Base-by-base conservation (phyloP, 352 stramenopile species). In the Pythium scleroteichum region DNA sequence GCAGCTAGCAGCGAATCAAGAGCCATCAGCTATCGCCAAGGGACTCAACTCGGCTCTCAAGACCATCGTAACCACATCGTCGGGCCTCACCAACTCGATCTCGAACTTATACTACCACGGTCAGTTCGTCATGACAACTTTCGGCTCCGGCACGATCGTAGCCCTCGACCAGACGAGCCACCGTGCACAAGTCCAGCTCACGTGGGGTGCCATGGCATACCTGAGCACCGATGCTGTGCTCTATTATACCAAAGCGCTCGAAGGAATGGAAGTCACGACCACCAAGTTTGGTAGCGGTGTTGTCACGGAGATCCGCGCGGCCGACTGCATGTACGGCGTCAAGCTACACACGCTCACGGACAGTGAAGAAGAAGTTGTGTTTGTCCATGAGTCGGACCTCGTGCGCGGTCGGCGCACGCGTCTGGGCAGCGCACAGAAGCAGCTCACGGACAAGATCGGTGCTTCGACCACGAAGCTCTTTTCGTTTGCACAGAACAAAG, bases 251-350 rank as follows among this genome's bases (percentile, higher is more conserved):
- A 93, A 93, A 63, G 83, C 76, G 26, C 69, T 93, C 12, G 76
- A 79, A 12, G 83, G 83, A 24, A 89, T 86, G 52, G 79, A 93
- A 13, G 83, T 93, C 46, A 71, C 75, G 41, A 88, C 83, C 24
- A 39, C 76, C 53, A 61, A 93, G 64, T 93, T 93, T 57, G 83
- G 83, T 24, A 52, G 70, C 6, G 83, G 83, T 19, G 42, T 85
- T 17, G 79, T 91, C n/a, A 73, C 80, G 33, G 78, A 70, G n/a
- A 59, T 93, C 41, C 78, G 83, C 41, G 71, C 74, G 10, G 75
- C 67, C 8, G 83, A 93, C 59, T 72, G 66, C 42, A 93, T 93
- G 53, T 93, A 93, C 65, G 87, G 76, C n/a, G 79, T 93, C 53
- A 80, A 77, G 26, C 67, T 93, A 38, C 68, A 82, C 54, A 27